Base-by-base conservation (phyloP, 2,329 filamentous ascomycete species). In the Pseudopithomyces chartarum region DNA sequence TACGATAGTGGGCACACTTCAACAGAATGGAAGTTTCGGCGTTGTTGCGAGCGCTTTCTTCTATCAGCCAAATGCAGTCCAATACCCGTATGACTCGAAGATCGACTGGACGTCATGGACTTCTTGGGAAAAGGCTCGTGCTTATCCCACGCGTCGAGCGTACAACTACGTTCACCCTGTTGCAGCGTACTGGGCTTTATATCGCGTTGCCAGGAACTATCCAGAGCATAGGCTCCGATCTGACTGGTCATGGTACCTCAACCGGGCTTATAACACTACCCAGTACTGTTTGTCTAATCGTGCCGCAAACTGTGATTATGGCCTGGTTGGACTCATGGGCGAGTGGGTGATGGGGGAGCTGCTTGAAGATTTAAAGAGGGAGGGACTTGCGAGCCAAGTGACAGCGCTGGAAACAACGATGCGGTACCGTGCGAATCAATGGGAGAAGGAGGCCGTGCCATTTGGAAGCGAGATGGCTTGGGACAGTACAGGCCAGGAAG, bases 401-500 rank as follows among this genome's bases (percentile, higher is more conserved):
- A 64, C 65, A 2, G 68, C 69, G 0, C 61, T 86, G 2, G 78
- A 80, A 44, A 63, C 66, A 0, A 70, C 73, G 0, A 86, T 87
- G 84, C 76, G 74, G 13, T 69, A 68, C 3, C 78, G 85, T 1
- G 82, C 84, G 1, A 58, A 76, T 2, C 63, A 72, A 1, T 87
- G 85, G 85, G 68, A 81, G n/a, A 73, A 71, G 0, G 71, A 82
- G 50, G 76, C 77, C 7, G 80, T 83, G 5, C 85, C 85, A 0
- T 87, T 81, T 57, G 85, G 84, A 0, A 85, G 82, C 49, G 85
- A 87, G 66, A 84, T 85, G 82, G 81, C 84, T 0, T 87, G 85
- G 85, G 85, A 87, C 55, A 85, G 81, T 0, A 87, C 85, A 0
- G 84, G 83, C 0, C 84, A 87, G 59, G 85, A 87, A 65, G 84